phyloP scores from a whole-genome alignment of 2,329 filamentous ascomycete genomes.

The Fusarium pseudocircinatum region DNA sequence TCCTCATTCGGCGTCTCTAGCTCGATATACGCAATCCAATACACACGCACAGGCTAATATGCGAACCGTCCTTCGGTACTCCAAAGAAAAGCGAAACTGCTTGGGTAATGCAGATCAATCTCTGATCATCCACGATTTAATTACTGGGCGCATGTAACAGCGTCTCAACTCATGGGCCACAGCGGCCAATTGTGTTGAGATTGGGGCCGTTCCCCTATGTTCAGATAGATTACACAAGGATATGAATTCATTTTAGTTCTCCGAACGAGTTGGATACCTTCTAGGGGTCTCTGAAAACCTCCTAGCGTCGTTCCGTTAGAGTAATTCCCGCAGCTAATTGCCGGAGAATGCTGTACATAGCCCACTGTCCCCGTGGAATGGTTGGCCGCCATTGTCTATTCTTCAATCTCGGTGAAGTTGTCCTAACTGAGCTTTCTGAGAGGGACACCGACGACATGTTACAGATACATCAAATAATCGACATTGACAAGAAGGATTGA shows the following conservation, averaged over 20 bases:
- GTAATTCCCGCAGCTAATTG: slow-evolving; percentile 26
- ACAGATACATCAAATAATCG: slow-evolving; percentile 14
- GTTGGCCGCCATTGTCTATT: not conserved
- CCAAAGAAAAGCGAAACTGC: slow-evolving; percentile 10
- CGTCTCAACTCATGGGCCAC: slow-evolving; percentile 1
- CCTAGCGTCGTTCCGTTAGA: not conserved
- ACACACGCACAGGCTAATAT: slow-evolving; percentile 21
- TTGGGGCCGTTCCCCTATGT: slow-evolving; percentile 17
- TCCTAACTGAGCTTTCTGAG: slow-evolving; percentile 1
- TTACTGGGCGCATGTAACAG: slow-evolving; percentile 5
- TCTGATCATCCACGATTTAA: slow-evolving; percentile 3
- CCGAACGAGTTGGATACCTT: slow-evolving; percentile 26
- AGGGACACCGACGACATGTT: not conserved
- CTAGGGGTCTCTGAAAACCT: not conserved
- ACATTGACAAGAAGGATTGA: not conserved
- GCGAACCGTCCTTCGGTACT: slow-evolving; percentile 16
- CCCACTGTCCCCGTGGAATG: not conserved
- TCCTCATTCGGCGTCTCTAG: not conserved
- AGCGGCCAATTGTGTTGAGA: slow-evolving; percentile 16
- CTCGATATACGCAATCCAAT: slow-evolving; percentile 7
- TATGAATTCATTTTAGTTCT: slow-evolving; percentile 30
- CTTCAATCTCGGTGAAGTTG: slow-evolving; percentile 11
- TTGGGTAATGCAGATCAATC: slow-evolving; percentile 9
- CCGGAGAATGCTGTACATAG: not conserved
- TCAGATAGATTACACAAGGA: slow-evolving; percentile 21